phyloP scores from a whole-genome alignment of 805 yeast genomes.

The baker's yeast (Saccharomyces cerevisiae) region DNA sequence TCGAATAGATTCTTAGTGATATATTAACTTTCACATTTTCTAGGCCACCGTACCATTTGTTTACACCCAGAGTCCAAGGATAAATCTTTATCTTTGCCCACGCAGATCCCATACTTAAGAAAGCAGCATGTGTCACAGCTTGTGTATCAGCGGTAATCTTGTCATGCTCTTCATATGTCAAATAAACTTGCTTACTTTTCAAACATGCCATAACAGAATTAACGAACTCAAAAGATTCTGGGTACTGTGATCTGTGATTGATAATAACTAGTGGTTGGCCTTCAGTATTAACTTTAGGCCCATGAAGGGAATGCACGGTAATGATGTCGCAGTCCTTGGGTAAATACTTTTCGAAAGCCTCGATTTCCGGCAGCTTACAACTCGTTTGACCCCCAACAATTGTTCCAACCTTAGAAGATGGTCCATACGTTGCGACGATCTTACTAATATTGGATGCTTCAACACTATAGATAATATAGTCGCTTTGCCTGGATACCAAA shows the following conservation, averaged over 20 bases:
- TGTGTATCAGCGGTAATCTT: constrained; percentile 96
- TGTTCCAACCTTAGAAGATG: constrained; percentile 79
- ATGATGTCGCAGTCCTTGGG: constrained; percentile 80
- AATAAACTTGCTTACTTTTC: constrained; percentile 64
- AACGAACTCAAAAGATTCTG: constrained; percentile 51
- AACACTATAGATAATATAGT: constrained; percentile 81
- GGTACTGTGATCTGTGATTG: constrained; percentile 53
- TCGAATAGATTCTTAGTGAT: constrained; percentile 80
- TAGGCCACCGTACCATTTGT: constrained; percentile 82
- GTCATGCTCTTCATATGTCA: constrained; percentile 86
- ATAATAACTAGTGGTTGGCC: constrained; percentile 92
- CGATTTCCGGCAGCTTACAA: constrained; percentile 84
- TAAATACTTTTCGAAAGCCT: constrained; percentile 66
- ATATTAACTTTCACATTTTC: constrained; percentile 95
- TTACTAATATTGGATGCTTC: constrained; percentile 79
- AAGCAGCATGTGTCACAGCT: constrained; percentile 97
- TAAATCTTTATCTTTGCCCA: constrained; percentile 79
- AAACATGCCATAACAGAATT: constrained; percentile 60
- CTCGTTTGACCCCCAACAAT: constrained; percentile 98
- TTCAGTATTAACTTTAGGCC: constrained; percentile 79
- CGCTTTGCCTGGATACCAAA: constrained; percentile 69
- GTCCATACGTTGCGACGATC: constrained; percentile 72
- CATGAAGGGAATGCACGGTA: constrained; percentile 87
- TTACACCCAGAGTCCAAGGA: constrained; percentile 60
- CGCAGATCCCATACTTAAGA: constrained; percentile 92